These are phyloP conservation scores for Gastrolobium villosum DNA, from an alignment of 306 rosid species.

Conservation along the genomic window DNA sequence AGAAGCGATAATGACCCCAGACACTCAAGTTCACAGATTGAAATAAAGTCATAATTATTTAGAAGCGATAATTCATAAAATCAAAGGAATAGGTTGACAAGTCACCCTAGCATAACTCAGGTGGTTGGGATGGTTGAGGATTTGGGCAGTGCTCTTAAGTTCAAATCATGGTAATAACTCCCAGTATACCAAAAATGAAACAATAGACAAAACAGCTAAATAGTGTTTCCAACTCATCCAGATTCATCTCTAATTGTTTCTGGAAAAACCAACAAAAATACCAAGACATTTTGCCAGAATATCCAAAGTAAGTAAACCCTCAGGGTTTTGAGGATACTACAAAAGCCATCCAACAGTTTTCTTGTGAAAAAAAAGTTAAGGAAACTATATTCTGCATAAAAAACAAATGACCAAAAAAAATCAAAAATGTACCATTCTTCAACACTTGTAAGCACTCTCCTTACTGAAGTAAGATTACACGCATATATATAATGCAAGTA, in stretches of 20 bases:
- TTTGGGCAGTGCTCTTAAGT: background rate
- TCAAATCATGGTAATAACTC: constrained; percentile 34
- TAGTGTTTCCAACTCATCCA: constrained; percentile 20
- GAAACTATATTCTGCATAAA: constrained; percentile 13
- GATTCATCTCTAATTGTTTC: constrained; percentile 17
- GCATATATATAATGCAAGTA: background rate
- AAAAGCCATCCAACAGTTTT: background rate
- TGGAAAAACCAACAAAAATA: constrained; percentile 22
- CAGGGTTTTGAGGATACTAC: constrained; percentile 8
- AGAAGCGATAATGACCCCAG: too few relatives aligned
- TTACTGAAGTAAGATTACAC: constrained; percentile 19
- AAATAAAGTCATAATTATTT: background rate
- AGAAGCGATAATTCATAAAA: background rate
- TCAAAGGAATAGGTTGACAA: background rate
- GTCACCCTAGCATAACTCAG: background rate
- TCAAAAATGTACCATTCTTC: background rate
- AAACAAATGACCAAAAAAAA: background rate
- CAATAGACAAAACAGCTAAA: constrained; percentile 24
- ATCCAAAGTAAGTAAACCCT: constrained; percentile 15
- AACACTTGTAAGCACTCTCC: background rate
- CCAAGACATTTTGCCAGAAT: constrained; percentile 28
- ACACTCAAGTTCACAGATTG: background rate
- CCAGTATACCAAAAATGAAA: constrained; percentile 31
- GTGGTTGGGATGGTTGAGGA: constrained; percentile 16
- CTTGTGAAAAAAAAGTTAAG: background rate